phyloP scores from a whole-genome alignment of 2,329 filamentous ascomycete species.

The Fusarium sp. region DNA sequence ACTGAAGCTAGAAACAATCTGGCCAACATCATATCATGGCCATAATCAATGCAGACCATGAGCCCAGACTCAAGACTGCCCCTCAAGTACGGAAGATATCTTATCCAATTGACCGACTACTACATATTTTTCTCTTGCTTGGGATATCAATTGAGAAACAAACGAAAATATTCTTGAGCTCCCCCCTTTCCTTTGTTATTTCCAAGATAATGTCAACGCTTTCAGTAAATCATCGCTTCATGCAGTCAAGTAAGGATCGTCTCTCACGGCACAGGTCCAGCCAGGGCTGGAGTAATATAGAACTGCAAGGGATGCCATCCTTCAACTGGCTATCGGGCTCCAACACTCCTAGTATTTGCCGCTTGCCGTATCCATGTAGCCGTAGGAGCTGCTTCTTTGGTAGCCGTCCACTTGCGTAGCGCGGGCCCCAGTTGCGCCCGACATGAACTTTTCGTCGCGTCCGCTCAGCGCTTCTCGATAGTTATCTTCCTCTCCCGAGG shows the following conservation, averaged over 20 bases:
- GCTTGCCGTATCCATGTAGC: conserved; percentile 50
- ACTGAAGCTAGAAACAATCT: conserved; percentile 40
- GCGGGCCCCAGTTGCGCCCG: conserved; percentile 42
- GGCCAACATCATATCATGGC: conserved; percentile 37
- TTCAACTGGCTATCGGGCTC: conserved; percentile 32
- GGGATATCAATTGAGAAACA: conserved; percentile 30
- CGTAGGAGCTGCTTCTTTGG: conserved; percentile 53
- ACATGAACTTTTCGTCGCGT: conserved; percentile 49
- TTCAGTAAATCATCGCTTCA: conserved; percentile 31
- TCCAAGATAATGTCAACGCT: conserved; percentile 37
- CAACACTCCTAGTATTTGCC: conserved; percentile 45
- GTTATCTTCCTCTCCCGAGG: conserved; percentile 40
- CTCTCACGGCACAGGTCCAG: conserved; percentile 47
- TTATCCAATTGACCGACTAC: conserved; percentile 13
- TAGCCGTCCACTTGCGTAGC: conserved; percentile 47
- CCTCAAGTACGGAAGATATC: conserved; percentile 6
- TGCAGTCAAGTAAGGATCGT: conserved; percentile 42
- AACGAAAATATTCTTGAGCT: conserved; percentile 33
- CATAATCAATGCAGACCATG: conserved; percentile 27
- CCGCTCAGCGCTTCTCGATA: conserved; percentile 30
- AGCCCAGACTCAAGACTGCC: conserved; percentile 21
- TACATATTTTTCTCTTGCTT: neutral
- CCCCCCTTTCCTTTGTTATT: conserved; percentile 20
- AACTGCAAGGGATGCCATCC: conserved; percentile 31
- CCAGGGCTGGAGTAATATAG: conserved; percentile 44